Conservation (phyloP, 371 early-diverging fungal species). For the Phascolomyces articulosus region DNA sequence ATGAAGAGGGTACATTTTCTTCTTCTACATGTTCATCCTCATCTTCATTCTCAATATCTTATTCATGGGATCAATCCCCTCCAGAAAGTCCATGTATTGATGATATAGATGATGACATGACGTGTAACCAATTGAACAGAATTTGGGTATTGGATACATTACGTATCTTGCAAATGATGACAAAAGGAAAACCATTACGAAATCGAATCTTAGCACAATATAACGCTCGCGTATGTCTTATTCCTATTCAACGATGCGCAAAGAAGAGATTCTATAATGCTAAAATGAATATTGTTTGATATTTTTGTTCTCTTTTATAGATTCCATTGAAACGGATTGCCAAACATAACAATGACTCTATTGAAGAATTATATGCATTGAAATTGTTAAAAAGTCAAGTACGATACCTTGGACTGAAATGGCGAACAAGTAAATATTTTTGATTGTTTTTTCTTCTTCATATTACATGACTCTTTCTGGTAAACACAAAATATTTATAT, state of each 20-base stretch:
- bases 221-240: slow-evolving; percentile 66
- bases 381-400: slow-evolving; percentile 81
- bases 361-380: slow-evolving; percentile 70
- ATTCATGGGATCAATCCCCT: background rate
- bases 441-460: too few relatives aligned
- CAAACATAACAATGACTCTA: slow-evolving; percentile 63
- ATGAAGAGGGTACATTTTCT: background rate
- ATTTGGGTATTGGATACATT: slow-evolving; percentile 74
- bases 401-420: slow-evolving; percentile 80
- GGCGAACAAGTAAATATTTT: slow-evolving; percentile 80
- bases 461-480: too few relatives aligned
- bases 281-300: too few relatives aligned
- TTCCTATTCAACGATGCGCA: too few relatives aligned
- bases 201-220: slow-evolving; percentile 77
- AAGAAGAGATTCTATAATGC: too few relatives aligned
- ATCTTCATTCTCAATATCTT: slow-evolving; percentile 1
- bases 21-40: background rate
- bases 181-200: slow-evolving; percentile 76
- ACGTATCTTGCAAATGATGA: slow-evolving; percentile 79
- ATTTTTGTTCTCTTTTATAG: slow-evolving; percentile 20
- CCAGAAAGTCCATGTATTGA: background rate
- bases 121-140: slow-evolving; percentile 56
- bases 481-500: too few relatives aligned
- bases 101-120: background rate
- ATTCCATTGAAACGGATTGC: slow-evolving; percentile 74